Conservation (phyloP, 768 basidiomycete genomes). For the Xanthoconium purpureum region DNA sequence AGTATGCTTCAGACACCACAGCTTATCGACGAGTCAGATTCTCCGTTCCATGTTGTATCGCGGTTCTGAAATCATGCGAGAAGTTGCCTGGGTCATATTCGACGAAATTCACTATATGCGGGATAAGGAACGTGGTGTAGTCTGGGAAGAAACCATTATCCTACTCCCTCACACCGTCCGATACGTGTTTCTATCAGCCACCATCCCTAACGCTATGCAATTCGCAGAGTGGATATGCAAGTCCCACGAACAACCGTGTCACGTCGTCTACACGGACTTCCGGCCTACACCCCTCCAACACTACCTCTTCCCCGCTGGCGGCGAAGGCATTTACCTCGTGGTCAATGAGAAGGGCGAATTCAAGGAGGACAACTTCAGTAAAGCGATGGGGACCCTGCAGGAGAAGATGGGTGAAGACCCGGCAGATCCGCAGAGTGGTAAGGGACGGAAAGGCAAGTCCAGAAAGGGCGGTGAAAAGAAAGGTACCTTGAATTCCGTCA, state of each 20-base stretch:
- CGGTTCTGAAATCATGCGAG: constrained; percentile 98
- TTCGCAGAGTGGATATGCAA: constrained; percentile 99
- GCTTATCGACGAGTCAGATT: constrained; percentile 55
- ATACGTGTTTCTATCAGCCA: constrained; percentile 98
- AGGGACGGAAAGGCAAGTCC: constrained; percentile 87
- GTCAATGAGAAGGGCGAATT: constrained; percentile 99
- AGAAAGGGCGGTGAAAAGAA: constrained; percentile 93
- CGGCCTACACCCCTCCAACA: constrained; percentile 97
- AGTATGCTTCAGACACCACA: neutral
- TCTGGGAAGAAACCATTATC: constrained; percentile 99
- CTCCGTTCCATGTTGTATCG: constrained; percentile 97
- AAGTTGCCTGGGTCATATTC: constrained; percentile 99
- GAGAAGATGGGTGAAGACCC: constrained; percentile 87
- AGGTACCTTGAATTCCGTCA: constrained; percentile 43
- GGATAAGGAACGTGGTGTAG: constrained; percentile 97
- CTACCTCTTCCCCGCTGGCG: constrained; percentile 95
- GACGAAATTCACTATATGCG: constrained; percentile 99
- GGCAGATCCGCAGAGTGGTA: constrained; percentile 79
- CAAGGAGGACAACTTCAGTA: constrained; percentile 94
- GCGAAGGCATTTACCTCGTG: constrained; percentile 95
- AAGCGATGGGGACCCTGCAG: constrained; percentile 93
- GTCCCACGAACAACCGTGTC: constrained; percentile 96
- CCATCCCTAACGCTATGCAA: constrained; percentile 99
- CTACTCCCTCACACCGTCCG: constrained; percentile 93
- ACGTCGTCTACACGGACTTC: constrained; percentile 99